Conservation (phyloP, 805 yeast species). For the Zygoascus ofunaensis region DNA sequence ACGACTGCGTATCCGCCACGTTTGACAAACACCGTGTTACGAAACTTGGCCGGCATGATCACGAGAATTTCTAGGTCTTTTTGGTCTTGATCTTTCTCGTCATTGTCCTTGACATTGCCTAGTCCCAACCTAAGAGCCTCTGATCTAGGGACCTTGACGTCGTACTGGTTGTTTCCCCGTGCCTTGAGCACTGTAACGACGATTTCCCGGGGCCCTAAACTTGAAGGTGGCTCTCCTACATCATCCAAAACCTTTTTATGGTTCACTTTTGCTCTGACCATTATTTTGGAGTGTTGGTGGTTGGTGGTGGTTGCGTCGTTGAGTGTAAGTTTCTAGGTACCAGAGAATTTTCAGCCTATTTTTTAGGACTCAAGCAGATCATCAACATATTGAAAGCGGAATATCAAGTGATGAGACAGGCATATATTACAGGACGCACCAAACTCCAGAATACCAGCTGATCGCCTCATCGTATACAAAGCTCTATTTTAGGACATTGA, state of each 20-base stretch:
- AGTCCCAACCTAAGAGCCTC: slow-evolving; percentile 3
- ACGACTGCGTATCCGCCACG: slow-evolving; percentile 30
- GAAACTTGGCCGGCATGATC: slow-evolving; percentile 27
- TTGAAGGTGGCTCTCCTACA: slow-evolving; percentile 25
- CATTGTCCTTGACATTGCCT: neutral
- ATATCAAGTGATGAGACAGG: too few relatives aligned
- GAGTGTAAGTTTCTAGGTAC: too few relatives aligned
- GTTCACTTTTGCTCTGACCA: slow-evolving; percentile 1
- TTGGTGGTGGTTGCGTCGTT: too few relatives aligned
- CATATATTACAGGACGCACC: too few relatives aligned
- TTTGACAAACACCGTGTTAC: slow-evolving; percentile 28
- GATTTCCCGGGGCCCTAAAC: slow-evolving; percentile 21
- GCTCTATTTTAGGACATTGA: too few relatives aligned
- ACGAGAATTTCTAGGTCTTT: slow-evolving; percentile 18
- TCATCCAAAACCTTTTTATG: slow-evolving; percentile 9
- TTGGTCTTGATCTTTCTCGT: slow-evolving; percentile 3
- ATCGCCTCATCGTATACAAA: too few relatives aligned
- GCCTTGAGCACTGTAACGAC: slow-evolving; percentile 25
- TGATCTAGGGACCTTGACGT: slow-evolving; percentile 21
- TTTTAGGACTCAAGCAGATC: too few relatives aligned
- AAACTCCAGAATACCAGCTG: too few relatives aligned
- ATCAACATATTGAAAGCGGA: too few relatives aligned
- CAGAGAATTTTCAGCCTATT: too few relatives aligned
- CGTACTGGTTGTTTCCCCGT: slow-evolving; percentile 27
- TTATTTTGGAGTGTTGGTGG: too few relatives aligned